Base-by-base conservation (phyloP, 208 protist species). In the Lotmaria passim region DNA sequence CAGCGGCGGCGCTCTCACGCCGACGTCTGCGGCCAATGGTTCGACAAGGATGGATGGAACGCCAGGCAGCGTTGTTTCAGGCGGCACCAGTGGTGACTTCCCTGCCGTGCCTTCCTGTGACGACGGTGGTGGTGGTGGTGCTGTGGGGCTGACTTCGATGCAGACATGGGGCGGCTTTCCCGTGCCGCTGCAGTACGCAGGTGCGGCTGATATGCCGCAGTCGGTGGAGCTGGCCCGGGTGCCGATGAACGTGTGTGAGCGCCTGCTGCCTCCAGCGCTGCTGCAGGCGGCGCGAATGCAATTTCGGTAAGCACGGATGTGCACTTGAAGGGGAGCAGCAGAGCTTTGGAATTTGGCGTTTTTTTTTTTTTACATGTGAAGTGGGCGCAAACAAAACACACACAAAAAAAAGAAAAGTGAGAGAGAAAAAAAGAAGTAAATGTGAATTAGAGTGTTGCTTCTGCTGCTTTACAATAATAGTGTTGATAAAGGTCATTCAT, bases 171-270 rank as follows among this genome's bases (percentile, higher is more conserved):
- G 59, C n/a, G 71, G 71, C 39, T 77, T 77, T 23, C 71, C 71
- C 2, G 63, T 77, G 19, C 71, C 71, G 34, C 56, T 61, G 23
- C 71, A 77, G 64, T 77, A 71, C 71, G 24, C 47, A 12, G 58
- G 36, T 24, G 41, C 53, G 15, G 26, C 26, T 2, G 60, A 71
- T 12, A 62, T 71, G n/a, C 71, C 71, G 56, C 56, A 55, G 7
- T 52, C 63, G 19, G 60, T 77, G 17, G 71, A 77, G 56, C 33
- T 77, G 46, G 48, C 71, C n/a, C 56, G 71, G 17, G 71, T 77
- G 48, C 71, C 71, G 55, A 77, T 77, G 63, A 50, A 36, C 34
- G 77, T 89, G 59, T 82, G 79, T 11, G 80, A 85, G 61, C 79
- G 83, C 11, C 69, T 89, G 69, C 24, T 86, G 21, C 77, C 76